phyloP scores from a whole-genome alignment of 2,329 filamentous ascomycete genomes.

The Monascus ruber region DNA sequence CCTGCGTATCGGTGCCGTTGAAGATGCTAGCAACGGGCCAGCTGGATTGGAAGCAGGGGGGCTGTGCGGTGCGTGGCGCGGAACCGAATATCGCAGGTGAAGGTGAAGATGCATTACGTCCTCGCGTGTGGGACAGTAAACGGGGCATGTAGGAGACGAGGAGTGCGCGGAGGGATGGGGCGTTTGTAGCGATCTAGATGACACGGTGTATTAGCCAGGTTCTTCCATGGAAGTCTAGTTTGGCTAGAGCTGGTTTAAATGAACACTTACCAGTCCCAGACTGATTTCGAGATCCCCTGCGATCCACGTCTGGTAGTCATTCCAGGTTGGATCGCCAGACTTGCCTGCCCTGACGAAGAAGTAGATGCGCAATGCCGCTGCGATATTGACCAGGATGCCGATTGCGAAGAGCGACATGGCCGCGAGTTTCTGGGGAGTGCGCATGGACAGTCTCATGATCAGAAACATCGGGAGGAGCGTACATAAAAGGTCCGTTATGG shows the following conservation, averaged over 20 bases:
- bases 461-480: constrained; percentile 29
- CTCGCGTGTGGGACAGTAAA: constrained; percentile 16
- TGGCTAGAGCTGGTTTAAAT: background rate
- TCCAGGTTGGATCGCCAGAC: constrained; percentile 21
- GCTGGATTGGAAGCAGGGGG: too few species aligned
- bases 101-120: constrained; percentile 1
- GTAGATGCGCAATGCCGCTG: constrained; percentile 22
- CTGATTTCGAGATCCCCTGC: constrained; percentile 23
- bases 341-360: constrained; percentile 24
- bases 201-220: background rate
- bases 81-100: background rate
- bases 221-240: background rate
- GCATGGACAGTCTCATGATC: constrained; percentile 29
- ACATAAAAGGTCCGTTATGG: constrained; percentile 25
- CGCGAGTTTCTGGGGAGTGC: constrained; percentile 23
- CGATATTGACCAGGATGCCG: constrained; percentile 25
- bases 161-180: constrained; percentile 25
- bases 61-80: background rate
- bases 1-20: background rate
- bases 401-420: constrained; percentile 29
- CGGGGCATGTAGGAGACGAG: constrained; percentile 20
- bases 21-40: too few species aligned
- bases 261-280: constrained; percentile 21
- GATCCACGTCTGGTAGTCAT: constrained; percentile 22
- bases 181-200: constrained; percentile 25